These are phyloP conservation scores for Bassia scoparia DNA, from an alignment of 148 eudicot species.

Conservation along the genomic window DNA sequence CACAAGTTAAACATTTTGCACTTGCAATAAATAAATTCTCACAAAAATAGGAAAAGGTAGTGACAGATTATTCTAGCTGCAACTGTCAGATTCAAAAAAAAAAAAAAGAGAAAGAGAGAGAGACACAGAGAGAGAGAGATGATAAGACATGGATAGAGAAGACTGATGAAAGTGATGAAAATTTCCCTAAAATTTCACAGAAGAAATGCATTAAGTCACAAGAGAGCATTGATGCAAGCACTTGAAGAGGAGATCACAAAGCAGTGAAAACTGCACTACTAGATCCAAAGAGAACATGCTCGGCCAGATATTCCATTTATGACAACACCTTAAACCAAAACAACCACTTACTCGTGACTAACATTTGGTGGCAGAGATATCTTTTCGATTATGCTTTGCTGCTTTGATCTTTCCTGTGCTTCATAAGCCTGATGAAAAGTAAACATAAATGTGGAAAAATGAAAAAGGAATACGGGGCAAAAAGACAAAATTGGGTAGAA, in stretches of 20 bases:
- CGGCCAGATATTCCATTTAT: neutral
- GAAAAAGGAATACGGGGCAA: neutral
- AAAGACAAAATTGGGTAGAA: too few relatives aligned
- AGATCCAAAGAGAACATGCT: neutral
- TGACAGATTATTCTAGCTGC: neutral
- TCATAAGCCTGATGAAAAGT: constrained; percentile 61
- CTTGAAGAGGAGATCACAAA: neutral
- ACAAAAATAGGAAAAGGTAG: neutral
- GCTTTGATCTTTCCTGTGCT: constrained; percentile 69
- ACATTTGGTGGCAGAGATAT: constrained; percentile 56
- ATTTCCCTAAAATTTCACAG: neutral
- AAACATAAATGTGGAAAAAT: neutral
- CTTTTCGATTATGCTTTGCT: constrained; percentile 62
- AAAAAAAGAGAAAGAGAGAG: neutral
- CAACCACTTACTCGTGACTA: constrained; percentile 63
- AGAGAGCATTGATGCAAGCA: neutral
- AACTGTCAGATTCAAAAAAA: neutral
- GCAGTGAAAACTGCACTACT: neutral
- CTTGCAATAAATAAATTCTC: neutral
- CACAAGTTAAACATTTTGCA: constrained; percentile 15
- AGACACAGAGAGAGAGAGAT: too few relatives aligned
- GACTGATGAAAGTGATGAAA: too few relatives aligned
- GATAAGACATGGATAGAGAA: too few relatives aligned
- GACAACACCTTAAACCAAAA: constrained; percentile 6
- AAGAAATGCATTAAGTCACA: neutral